Evolutionary conservation across 140 eudicot genomes (phyloP), one percentile per base, ranked within the genome.

Genomic region (Stevia rebaudiana): DNA sequence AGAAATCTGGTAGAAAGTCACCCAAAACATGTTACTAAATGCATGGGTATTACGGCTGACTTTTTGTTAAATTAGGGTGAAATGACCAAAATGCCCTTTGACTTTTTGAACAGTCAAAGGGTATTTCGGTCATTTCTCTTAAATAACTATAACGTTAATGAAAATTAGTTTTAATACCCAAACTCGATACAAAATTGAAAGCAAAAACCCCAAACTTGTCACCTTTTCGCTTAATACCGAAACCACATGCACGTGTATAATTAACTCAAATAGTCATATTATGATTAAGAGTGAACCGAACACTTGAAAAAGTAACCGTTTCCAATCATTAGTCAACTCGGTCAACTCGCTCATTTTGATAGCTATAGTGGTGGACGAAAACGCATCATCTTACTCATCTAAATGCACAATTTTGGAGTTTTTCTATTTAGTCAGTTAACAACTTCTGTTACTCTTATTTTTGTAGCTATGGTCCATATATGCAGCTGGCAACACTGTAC

Each of bases 401-500:
- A 30, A 35, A 30, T 44, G 56, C 13, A 16, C 24, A 33, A 31
- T 31, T 31, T 41, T 48, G 37, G 33, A 10, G 19, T 6, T 71
- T 70, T 60, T 61, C 24, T 61, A 19, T 49, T 63, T 37, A 39
- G 70, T 71, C 63, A 16, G 16, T 19, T 60, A 48, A 61, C 19
- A 19, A 42, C 16, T 56, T 65, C 7, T 12, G 40, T 63, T 57
- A 11, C 54, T 13, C 55, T 55, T 41, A 72, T 52, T 3, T 58
- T 11, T 81, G 84, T 75, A 92, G 99, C 86, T 92, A 47, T 85
- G 99, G 99, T 92, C 99, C 37, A 92, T 88, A 77, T 92, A 92
- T 72, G 89, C 97, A 4, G 99, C 97, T 63, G 99, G 99, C 21
- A 92, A 92, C 73, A 92, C 99, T 3, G 99, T 92, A 8, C 99